Conservation (phyloP, 805 yeast species). For the Maudiozyma pseudohumilis region DNA sequence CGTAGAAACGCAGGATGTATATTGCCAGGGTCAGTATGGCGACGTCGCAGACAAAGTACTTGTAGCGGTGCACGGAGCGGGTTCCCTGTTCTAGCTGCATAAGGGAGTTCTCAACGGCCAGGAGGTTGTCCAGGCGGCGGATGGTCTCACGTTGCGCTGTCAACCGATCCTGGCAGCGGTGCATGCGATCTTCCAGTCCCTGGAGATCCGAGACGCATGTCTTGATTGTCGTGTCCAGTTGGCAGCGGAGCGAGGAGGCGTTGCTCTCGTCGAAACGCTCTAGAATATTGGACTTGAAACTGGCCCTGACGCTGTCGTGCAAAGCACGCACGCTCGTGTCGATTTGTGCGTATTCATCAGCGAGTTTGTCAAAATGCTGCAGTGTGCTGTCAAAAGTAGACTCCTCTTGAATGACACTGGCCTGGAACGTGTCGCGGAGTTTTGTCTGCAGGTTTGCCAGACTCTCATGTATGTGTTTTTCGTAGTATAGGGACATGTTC, state of each 20-base stretch:
- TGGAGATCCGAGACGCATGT: constrained; percentile 17
- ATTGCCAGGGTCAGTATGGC: not conserved
- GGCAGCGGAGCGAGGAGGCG: constrained; percentile 18
- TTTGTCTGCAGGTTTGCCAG: constrained; percentile 17
- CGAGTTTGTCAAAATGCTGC: constrained; percentile 17
- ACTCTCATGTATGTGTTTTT: constrained; percentile 16
- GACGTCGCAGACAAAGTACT: constrained; percentile 8
- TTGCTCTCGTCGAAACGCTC: constrained; percentile 20
- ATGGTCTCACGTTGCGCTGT: constrained; percentile 20
- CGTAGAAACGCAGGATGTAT: constrained; percentile 1
- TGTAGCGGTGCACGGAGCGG: constrained; percentile 5
- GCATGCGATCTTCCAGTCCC: constrained; percentile 22
- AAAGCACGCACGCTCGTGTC: constrained; percentile 19
- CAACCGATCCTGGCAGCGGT: constrained; percentile 12
- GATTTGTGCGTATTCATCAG: constrained; percentile 21
- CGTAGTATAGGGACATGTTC: constrained; percentile 5
- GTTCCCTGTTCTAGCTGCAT: constrained; percentile 2
- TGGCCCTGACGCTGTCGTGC: constrained; percentile 19
- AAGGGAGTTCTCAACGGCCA: constrained; percentile 5
- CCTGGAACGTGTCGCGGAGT: constrained; percentile 13
- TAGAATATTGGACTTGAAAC: constrained; percentile 24
- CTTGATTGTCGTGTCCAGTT: constrained; percentile 8
- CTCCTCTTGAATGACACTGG: constrained; percentile 21
- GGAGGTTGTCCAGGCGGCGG: constrained; percentile 18
- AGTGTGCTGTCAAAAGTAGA: constrained; percentile 17